Evolutionary conservation across 2,329 filamentous ascomycete genomes (phyloP).

Genomic region (Hirsutella rhossiliensis): DNA sequence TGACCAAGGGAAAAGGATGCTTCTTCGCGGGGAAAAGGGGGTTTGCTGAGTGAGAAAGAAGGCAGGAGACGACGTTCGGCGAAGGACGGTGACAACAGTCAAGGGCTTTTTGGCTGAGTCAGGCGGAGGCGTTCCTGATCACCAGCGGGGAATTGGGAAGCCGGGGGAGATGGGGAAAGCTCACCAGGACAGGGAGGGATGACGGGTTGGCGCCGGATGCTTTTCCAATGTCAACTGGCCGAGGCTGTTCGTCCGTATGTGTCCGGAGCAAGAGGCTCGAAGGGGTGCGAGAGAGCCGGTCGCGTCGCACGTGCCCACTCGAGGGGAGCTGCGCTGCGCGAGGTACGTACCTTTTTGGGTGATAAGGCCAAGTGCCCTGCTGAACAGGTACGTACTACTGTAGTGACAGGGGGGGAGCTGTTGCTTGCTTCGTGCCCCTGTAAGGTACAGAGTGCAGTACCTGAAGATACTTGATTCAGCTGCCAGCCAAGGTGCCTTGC

Average conservation of each 20-base stretch:
- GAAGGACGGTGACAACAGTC: neutral
- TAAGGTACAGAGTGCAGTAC: no score
- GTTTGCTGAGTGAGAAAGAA: constrained; percentile 9
- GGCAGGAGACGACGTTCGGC: neutral
- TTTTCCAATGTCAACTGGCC: neutral
- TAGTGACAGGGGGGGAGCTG: no score
- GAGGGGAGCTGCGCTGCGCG: neutral
- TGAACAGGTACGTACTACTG: no score
- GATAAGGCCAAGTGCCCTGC: no score
- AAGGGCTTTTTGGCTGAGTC: constrained; percentile 1
- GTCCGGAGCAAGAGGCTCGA: neutral
- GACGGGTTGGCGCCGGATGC: neutral
- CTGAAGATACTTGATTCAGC: no score
- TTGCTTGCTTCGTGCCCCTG: no score
- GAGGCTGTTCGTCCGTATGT: constrained; percentile 3
- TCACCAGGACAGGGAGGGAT: neutral
- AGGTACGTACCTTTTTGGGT: neutral
- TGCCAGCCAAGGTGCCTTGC: no score
- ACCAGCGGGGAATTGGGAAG: no score
- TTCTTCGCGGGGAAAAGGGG: constrained; percentile 53
- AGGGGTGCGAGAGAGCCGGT: neutral
- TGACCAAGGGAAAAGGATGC: constrained; percentile 96
- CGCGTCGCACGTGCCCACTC: neutral
- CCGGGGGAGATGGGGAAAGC: neutral
- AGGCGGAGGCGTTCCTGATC: neutral